phyloP scores from a whole-genome alignment of 129 eudicot species.

The Apium graveolens region DNA sequence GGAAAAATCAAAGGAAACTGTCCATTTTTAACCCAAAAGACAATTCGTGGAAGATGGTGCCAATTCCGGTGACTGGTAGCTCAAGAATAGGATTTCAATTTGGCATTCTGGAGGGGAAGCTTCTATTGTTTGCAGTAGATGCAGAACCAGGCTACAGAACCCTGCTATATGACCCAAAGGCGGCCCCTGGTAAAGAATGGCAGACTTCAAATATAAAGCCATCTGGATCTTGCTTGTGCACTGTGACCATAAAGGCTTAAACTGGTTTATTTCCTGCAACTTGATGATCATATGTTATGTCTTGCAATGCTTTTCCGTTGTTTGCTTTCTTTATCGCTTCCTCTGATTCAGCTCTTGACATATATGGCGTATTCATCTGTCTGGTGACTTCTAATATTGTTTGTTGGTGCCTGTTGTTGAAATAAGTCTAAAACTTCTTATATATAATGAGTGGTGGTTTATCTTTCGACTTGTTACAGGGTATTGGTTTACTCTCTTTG shows the following conservation, averaged over 20 bases:
- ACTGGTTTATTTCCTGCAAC: neutral
- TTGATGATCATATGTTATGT: neutral
- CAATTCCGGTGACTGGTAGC: conserved; percentile 84
- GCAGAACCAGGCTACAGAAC: conserved; percentile 53
- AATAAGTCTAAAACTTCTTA: neutral
- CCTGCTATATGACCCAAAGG: conserved; percentile 70
- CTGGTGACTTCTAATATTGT: neutral
- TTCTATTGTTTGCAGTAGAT: conserved; percentile 51
- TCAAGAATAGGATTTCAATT: conserved; percentile 66
- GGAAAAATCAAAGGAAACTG: conserved; percentile 81
- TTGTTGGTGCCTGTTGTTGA: neutral
- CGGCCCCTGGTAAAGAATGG: conserved; percentile 78
- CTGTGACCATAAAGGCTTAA: conserved; percentile 82
- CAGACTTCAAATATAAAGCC: conserved; percentile 60
- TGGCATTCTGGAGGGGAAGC: conserved; percentile 76
- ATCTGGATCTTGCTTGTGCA: conserved; percentile 66
- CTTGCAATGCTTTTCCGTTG: neutral
- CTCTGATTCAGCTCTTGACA: neutral
- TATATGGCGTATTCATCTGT: neutral
- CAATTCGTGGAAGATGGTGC: conserved; percentile 74
- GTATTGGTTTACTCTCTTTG: neutral
- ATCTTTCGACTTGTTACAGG: neutral
- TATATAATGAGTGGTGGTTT: neutral
- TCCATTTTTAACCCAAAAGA: conserved; percentile 56
- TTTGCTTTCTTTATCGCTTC: neutral